Conservation (phyloP, 176 grass and related monocot genomes). For the Musa schizocarpa region DNA sequence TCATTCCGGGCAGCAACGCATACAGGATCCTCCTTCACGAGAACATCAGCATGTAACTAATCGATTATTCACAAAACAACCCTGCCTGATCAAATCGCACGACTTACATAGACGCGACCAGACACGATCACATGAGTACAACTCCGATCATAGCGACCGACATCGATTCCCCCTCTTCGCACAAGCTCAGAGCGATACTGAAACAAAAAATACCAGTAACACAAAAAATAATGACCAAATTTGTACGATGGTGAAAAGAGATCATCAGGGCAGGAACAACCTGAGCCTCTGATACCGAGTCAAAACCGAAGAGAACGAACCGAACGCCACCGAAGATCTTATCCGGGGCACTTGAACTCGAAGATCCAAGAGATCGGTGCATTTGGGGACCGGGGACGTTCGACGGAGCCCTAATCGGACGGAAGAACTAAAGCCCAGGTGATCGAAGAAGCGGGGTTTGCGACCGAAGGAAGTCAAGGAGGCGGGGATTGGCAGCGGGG, state of each 20-base stretch:
- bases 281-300: constrained; percentile 49
- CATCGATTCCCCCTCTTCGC: constrained; percentile 53
- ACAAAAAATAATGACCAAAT: neutral
- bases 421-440: neutral
- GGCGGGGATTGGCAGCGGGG: neutral
- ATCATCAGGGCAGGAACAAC: constrained; percentile 17
- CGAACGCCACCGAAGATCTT: constrained; percentile 57
- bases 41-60: neutral
- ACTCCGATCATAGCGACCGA: constrained; percentile 25
- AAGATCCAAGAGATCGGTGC: constrained; percentile 24
- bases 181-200: constrained; percentile 73
- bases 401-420: neutral
- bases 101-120: constrained; percentile 61
- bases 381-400: constrained; percentile 12
- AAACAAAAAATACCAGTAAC: neutral
- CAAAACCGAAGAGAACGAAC: constrained; percentile 73
- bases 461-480: neutral
- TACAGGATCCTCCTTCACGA: constrained; percentile 50
- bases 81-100: neutral
- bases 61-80: neutral
- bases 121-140: constrained; percentile 71
- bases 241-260: neutral
- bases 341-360: constrained; percentile 20
- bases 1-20: constrained; percentile 59
- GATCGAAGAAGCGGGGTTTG: constrained; percentile 5